Percentiles rank a stretch among this genome's conserved stretches.
phyloP scores from a whole-genome alignment of 176 grass and related monocot species.

The Aegilops umbellulata region DNA sequence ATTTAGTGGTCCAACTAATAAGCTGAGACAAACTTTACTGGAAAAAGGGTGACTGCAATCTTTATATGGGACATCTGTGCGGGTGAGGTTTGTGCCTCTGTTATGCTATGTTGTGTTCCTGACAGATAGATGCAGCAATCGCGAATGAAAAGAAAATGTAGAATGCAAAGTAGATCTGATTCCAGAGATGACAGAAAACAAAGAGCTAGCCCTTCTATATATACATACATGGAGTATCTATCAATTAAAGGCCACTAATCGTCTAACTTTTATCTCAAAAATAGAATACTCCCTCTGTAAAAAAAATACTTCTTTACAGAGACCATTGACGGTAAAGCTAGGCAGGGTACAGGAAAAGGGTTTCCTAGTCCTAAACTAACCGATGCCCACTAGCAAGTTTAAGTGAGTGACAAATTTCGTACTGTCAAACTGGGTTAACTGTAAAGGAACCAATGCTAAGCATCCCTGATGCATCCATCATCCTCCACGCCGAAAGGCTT shows the following conservation, averaged over 20 bases:
- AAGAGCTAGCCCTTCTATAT: background rate
- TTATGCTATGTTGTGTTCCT: background rate
- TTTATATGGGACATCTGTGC: background rate
- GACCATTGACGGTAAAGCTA: background rate
- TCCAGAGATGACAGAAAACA: background rate
- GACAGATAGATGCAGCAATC: background rate
- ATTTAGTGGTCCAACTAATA: background rate
- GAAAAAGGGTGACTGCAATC: background rate
- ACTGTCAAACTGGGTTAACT: conserved; percentile 19
- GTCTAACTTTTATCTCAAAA: background rate
- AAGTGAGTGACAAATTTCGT: background rate
- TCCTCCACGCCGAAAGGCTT: conserved; percentile 7
- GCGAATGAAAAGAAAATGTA: background rate
- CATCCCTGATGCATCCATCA: background rate
- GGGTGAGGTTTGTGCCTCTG: background rate
- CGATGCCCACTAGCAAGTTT: background rate
- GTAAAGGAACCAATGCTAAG: background rate
- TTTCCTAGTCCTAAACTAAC: background rate
- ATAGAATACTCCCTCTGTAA: too few species aligned
- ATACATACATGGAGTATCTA: background rate
- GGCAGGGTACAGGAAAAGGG: background rate
- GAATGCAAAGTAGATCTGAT: conserved; percentile 15
- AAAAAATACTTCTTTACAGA: too few species aligned
- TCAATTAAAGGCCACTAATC: background rate
- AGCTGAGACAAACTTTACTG: background rate